Evolutionary conservation across 2,329 filamentous ascomycete species (phyloP).

Genomic region (Massarina eburnea): DNA sequence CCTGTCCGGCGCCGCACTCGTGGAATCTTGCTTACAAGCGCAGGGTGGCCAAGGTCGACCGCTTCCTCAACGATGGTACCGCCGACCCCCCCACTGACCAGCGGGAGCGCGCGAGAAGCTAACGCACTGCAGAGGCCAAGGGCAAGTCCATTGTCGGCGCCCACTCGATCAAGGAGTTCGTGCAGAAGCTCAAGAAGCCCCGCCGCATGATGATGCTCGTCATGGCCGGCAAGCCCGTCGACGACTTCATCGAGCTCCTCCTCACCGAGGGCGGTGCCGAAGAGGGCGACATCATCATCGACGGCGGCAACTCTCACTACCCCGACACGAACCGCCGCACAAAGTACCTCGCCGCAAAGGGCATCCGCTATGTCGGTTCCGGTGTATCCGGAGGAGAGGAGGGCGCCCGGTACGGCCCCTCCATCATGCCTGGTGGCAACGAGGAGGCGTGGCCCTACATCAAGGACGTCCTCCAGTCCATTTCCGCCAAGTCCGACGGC

Average conservation of each 20-base stretch:
- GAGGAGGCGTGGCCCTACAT: constrained; percentile 97
- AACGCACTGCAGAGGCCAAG: constrained; percentile 48
- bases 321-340: constrained; percentile 98
- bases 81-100: background rate
- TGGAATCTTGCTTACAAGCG: constrained; percentile 22
- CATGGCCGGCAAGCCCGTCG: constrained; percentile 96
- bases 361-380: constrained; percentile 91
- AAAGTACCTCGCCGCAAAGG: constrained; percentile 82
- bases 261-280: constrained; percentile 55
- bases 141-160: constrained; percentile 95
- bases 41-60: constrained; percentile 89
- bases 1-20: background rate
- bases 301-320: constrained; percentile 99
- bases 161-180: constrained; percentile 91
- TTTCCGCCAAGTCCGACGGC: constrained; percentile 94
- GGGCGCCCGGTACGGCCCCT: constrained; percentile 95
- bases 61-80: constrained; percentile 74
- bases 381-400: constrained; percentile 99
- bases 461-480: constrained; percentile 98
- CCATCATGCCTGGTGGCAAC: constrained; percentile 98
- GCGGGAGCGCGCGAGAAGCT: too few relatives aligned
- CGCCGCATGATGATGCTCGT: constrained; percentile 98
- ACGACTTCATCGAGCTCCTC: constrained; percentile 97
- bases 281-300: constrained; percentile 93
- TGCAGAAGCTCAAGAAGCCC: constrained; percentile 94